Evolutionary conservation across 306 rosid genomes (phyloP).

Genomic region (Inga leiocalycina): DNA sequence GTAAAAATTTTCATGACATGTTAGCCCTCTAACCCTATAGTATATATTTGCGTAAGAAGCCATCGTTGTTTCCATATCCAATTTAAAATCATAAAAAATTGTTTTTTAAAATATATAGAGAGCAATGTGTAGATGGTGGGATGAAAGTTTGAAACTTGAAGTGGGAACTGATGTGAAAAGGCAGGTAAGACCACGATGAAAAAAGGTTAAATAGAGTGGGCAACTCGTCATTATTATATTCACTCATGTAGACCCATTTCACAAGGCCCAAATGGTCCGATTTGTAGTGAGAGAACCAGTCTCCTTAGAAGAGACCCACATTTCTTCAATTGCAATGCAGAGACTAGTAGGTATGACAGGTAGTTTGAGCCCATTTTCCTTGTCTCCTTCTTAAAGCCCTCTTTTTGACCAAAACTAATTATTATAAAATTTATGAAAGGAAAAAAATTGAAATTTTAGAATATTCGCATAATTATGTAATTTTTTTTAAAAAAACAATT

Average conservation of each 20-base stretch:
- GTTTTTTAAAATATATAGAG: not conserved
- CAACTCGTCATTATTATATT: not conserved
- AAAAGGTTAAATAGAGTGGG: not conserved
- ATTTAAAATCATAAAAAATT: not conserved
- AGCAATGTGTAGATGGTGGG: not conserved
- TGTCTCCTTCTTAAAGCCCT: not conserved
- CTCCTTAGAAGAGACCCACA: not conserved
- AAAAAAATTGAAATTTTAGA: not conserved
- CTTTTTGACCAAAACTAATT: not conserved
- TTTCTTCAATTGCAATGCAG: not conserved
- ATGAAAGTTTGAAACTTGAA: not conserved
- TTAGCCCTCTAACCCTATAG: too few relatives aligned
- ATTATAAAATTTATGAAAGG: not conserved
- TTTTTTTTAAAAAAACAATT: too few relatives aligned
- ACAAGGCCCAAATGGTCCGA: constrained; percentile 1
- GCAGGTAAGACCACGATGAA: not conserved
- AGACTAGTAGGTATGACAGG: not conserved
- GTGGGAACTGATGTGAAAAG: not conserved
- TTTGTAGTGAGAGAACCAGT: not conserved
- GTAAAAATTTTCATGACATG: too few relatives aligned
- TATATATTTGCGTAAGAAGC: too few relatives aligned
- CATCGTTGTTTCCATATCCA: not conserved
- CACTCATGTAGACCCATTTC: not conserved
- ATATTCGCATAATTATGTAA: not conserved
- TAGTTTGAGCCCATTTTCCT: not conserved